These are phyloP conservation scores for Botrytis cinerea DNA, from an alignment of 2,329 filamentous ascomycete genomes.

Conservation along the genomic window DNA sequence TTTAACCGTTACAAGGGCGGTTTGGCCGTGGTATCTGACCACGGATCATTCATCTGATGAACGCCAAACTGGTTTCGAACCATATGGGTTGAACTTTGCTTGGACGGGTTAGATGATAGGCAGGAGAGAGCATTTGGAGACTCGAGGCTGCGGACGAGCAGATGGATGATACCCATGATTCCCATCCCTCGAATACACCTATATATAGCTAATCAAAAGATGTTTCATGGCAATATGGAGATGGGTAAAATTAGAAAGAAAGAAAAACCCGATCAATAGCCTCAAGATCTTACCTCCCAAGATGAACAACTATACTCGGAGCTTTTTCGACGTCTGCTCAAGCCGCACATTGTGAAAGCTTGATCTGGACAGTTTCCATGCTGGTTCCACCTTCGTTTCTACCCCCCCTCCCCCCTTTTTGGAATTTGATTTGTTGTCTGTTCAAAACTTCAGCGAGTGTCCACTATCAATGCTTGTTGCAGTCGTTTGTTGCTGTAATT, in stretches of 20 bases:
- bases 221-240: conserved; percentile 5
- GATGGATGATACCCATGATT: background rate
- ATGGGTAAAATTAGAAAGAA: conserved; percentile 1
- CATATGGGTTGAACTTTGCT: background rate
- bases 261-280: background rate
- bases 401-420: background rate
- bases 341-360: background rate
- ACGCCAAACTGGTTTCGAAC: background rate
- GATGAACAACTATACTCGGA: background rate
- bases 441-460: background rate
- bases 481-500: background rate
- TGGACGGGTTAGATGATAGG: background rate
- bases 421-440: background rate
- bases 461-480: conserved; percentile 7
- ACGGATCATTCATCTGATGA: conserved; percentile 13
- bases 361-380: background rate
- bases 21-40: conserved; percentile 5
- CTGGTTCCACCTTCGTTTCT: conserved; percentile 3
- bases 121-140: background rate
- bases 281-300: background rate
- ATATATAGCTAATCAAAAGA: background rate
- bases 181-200: background rate
- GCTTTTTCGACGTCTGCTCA: background rate
- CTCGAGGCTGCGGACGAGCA: too few species aligned
- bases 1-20: conserved; percentile 7